Conservation (phyloP, 768 basidiomycete species). For the Chiua virens region DNA sequence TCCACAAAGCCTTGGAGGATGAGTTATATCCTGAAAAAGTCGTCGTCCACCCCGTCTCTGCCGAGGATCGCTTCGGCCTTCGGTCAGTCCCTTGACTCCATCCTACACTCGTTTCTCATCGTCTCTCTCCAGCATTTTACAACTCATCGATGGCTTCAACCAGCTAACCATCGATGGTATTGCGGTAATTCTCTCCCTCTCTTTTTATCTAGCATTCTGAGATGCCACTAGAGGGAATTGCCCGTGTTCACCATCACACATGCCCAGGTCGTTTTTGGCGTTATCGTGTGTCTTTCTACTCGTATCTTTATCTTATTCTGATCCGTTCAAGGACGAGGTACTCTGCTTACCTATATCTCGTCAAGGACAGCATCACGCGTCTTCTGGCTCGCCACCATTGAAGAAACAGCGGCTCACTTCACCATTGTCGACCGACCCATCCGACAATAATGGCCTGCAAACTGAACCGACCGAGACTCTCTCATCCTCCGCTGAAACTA, state of each 20-base stretch:
- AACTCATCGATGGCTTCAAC: conserved; percentile 67
- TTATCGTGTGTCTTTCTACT: conserved; percentile 52
- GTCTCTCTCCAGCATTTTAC: conserved; percentile 53
- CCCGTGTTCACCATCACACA: conserved; percentile 80
- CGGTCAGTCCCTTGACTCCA: conserved; percentile 43
- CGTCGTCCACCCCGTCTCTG: conserved; percentile 45
- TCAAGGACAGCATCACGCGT: background rate
- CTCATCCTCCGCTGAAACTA: too few species aligned
- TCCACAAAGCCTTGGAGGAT: conserved; percentile 77
- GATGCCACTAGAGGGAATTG: conserved; percentile 63
- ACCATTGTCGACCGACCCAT: background rate
- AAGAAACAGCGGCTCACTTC: conserved; percentile 28
- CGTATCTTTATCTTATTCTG: background rate
- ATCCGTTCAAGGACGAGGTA: conserved; percentile 54
- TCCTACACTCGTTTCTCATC: background rate
- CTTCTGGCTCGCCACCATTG: conserved; percentile 22
- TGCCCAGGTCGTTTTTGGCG: conserved; percentile 62
- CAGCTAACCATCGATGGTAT: conserved; percentile 47
- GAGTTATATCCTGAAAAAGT: conserved; percentile 64
- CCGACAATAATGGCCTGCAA: too few species aligned
- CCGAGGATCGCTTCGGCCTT: conserved; percentile 79
- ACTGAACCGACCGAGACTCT: too few species aligned
- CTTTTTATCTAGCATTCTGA: background rate
- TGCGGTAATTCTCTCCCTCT: conserved; percentile 43
- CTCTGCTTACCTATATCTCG: conserved; percentile 16